Evolutionary conservation across 345 rosid species (phyloP).

Genomic region (Xanthoceras sorbifolium): DNA sequence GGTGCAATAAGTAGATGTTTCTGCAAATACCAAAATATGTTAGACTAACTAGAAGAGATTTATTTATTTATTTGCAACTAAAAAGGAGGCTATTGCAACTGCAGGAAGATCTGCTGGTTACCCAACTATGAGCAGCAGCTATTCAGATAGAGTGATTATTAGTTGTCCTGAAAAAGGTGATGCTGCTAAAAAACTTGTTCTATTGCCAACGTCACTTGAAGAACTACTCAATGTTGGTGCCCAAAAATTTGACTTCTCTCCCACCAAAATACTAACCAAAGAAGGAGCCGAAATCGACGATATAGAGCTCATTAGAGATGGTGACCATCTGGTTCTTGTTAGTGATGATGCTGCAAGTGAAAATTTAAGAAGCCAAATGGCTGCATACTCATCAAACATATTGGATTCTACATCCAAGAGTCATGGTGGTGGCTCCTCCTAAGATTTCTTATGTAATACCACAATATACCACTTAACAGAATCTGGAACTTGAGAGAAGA

Average conservation of each 20-base stretch:
- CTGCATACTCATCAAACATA: slow-evolving; percentile 1
- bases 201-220: slow-evolving; percentile 57
- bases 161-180: slow-evolving; percentile 56
- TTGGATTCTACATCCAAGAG: neutral
- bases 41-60: too few relatives aligned
- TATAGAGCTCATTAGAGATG: slow-evolving; percentile 71
- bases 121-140: slow-evolving; percentile 23
- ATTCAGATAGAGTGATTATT: slow-evolving; percentile 53
- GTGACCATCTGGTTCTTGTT: slow-evolving; percentile 65
- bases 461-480: neutral
- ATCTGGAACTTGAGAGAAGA: neutral
- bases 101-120: slow-evolving; percentile 19
- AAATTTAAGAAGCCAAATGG: neutral
- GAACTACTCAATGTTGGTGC: slow-evolving; percentile 62
- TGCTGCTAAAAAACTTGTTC: slow-evolving; percentile 47
- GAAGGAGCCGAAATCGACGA: slow-evolving; percentile 82
- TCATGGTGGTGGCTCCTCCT: neutral
- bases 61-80: slow-evolving; percentile 31
- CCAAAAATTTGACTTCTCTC: slow-evolving; percentile 42
- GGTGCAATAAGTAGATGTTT: too few relatives aligned
- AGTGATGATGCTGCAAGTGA: slow-evolving; percentile 21
- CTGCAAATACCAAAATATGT: too few relatives aligned
- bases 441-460: neutral
- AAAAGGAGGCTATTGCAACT: slow-evolving; percentile 20
- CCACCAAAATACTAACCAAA: slow-evolving; percentile 53